Percentiles rank a stretch among this genome's conserved stretches.
These are phyloP conservation scores for Tolypocladium inflatum DNA, from an alignment of 2,329 filamentous ascomycete genomes.

Conservation along the genomic window DNA sequence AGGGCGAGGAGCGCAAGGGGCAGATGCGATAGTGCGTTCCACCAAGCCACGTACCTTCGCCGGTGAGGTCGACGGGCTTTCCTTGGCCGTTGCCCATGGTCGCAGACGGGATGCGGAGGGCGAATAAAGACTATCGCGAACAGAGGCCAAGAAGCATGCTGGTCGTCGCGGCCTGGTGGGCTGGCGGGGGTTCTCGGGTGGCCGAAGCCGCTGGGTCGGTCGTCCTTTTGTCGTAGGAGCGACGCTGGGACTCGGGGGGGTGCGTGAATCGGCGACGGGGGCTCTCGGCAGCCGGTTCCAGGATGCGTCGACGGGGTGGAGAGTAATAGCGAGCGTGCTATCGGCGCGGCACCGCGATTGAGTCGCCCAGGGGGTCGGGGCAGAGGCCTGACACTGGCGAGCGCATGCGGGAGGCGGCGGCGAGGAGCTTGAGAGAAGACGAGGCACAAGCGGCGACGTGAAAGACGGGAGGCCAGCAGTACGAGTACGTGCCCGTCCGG, in stretches of 20 bases:
- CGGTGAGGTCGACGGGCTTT: slow-evolving; percentile 84
- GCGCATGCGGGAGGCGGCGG: not conserved
- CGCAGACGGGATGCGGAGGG: slow-evolving; percentile 13
- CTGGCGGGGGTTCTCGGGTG: not conserved
- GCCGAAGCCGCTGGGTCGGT: not conserved
- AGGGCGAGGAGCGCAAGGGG: too few species aligned
- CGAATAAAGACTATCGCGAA: slow-evolving; percentile 12
- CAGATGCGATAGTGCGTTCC: too few species aligned
- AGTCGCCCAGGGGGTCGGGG: not conserved
- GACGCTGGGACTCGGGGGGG: slow-evolving; percentile 1
- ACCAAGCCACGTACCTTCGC: slow-evolving; percentile 59
- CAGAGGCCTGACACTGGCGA: not conserved
- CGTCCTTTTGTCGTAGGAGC: not conserved
- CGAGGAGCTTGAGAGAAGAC: not conserved
- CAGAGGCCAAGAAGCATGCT: slow-evolving; percentile 14
- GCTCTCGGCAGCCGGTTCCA: not conserved
- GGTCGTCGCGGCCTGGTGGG: slow-evolving; percentile 5
- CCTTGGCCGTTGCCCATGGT: slow-evolving; percentile 97
- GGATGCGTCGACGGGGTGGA: not conserved
- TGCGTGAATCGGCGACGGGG: not conserved
- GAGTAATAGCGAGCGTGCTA: not conserved
- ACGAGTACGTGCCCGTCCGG: not conserved
- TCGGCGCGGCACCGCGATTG: not conserved
- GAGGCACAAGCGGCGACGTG: not conserved
- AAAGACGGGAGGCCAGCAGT: not conserved